Evolutionary conservation across 164 flowering plant species (phyloP).

Genomic region (Sextonia rubra): DNA sequence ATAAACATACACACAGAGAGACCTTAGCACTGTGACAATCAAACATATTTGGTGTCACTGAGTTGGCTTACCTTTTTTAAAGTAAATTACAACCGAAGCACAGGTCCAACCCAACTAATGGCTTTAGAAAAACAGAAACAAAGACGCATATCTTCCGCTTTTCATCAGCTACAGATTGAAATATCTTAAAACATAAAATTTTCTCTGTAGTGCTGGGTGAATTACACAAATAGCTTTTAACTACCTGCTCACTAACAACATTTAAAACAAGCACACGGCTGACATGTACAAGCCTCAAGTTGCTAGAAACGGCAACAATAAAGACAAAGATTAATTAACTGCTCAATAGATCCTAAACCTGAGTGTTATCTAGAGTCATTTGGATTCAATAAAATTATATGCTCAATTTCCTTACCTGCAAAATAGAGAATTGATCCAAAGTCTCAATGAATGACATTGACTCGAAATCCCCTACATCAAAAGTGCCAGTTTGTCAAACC

Average conservation of each 20-base stretch:
- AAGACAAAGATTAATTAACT: too few relatives aligned
- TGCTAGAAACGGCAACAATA: slow-evolving; percentile 72
- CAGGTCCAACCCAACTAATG: neutral
- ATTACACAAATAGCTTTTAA: neutral
- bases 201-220: neutral
- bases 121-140: neutral
- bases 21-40: slow-evolving; percentile 88
- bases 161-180: neutral
- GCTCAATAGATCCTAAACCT: too few relatives aligned
- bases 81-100: neutral
- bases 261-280: slow-evolving; percentile 90
- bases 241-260: slow-evolving; percentile 95
- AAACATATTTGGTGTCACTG: slow-evolving; percentile 77
- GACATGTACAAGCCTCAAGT: slow-evolving; percentile 91
- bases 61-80: slow-evolving; percentile 92
- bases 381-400: too few relatives aligned
- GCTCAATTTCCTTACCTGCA: slow-evolving; percentile 83
- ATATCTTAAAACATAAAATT: neutral
- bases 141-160: neutral
- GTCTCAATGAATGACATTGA: slow-evolving; percentile 95
- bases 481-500: neutral
- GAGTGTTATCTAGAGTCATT: too few relatives aligned
- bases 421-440: slow-evolving; percentile 89
- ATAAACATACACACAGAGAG: slow-evolving; percentile 15
- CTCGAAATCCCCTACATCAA: slow-evolving; percentile 83